These are phyloP conservation scores for Zostera marina DNA, from an alignment of 116 monocot genomes.

Conservation along the genomic window DNA sequence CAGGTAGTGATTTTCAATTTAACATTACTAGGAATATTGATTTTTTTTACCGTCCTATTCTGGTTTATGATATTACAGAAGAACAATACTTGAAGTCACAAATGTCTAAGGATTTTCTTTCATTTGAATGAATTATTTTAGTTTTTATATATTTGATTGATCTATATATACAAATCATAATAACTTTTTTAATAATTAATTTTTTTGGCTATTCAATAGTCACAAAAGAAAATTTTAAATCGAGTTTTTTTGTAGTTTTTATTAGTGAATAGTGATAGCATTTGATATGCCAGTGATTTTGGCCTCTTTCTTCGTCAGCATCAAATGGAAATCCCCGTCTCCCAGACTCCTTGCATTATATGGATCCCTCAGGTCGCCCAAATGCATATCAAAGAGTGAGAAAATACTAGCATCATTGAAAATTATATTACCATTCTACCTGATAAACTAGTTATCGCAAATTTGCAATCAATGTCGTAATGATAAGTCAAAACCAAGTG, in stretches of 20 bases:
- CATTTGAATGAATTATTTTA: too few species aligned
- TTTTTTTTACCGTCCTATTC: not conserved
- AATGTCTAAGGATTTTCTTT: too few species aligned
- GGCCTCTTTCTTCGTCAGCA: slow-evolving; percentile 30
- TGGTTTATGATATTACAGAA: too few species aligned
- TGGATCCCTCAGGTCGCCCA: slow-evolving; percentile 77
- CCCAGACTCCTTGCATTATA: slow-evolving; percentile 94
- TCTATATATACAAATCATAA: too few species aligned
- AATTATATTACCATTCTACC: slow-evolving; percentile 2
- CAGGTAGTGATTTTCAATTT: slow-evolving; percentile 27
- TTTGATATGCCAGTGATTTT: not conserved
- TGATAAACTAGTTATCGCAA: not conserved
- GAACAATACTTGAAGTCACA: too few species aligned
- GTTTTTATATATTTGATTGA: too few species aligned
- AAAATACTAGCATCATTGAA: too few species aligned
- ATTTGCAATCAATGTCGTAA: not conserved
- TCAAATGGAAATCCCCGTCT: slow-evolving; percentile 97
- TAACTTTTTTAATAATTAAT: too few species aligned
- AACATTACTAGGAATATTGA: not conserved
- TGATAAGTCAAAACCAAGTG: not conserved
- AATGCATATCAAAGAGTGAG: slow-evolving; percentile 98
- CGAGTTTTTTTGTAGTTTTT: too few species aligned
- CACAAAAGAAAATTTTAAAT: too few species aligned
- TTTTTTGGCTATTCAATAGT: too few species aligned
- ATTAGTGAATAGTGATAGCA: too few species aligned